A percentile compares a stretch with the other conserved stretches of the same genome.
Conservation (phyloP, 768 basidiomycete species). For the Thelephora aurantiotincta region DNA sequence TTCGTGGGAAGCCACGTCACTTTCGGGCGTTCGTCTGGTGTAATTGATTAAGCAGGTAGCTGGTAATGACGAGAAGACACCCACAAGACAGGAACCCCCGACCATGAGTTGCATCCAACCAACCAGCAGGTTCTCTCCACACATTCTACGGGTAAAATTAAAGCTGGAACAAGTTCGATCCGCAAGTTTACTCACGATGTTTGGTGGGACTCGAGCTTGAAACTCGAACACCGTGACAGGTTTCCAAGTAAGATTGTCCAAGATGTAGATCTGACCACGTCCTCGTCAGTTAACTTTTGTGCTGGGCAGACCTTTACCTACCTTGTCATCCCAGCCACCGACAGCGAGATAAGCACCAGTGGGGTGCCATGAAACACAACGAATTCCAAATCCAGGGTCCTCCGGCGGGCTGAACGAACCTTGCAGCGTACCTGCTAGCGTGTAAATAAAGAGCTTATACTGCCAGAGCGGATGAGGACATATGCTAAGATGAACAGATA, state of each 20-base stretch:
- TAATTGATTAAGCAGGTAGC: neutral
- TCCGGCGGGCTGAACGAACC: constrained; percentile 56
- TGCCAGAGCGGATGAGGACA: constrained; percentile 14
- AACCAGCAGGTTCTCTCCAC: constrained; percentile 79
- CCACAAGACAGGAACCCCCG: constrained; percentile 81
- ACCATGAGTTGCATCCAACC: constrained; percentile 74
- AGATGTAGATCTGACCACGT: constrained; percentile 45
- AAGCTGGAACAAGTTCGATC: neutral
- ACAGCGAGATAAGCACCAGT: constrained; percentile 70
- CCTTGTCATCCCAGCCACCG: constrained; percentile 85
- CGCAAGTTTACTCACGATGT: constrained; percentile 31
- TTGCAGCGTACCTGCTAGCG: constrained; percentile 47
- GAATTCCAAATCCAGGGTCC: constrained; percentile 78
- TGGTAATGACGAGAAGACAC: constrained; percentile 7
- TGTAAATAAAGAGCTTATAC: constrained; percentile 67
- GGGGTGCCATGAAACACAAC: constrained; percentile 75
- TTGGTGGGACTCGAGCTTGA: constrained; percentile 37
- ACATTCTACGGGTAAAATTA: constrained; percentile 33
- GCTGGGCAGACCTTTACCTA: constrained; percentile 13
- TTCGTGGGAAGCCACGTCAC: constrained; percentile 35
- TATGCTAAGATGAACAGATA: neutral
- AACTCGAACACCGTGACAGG: constrained; percentile 49
- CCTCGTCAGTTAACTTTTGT: neutral
- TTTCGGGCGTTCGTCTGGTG: constrained; percentile 48
- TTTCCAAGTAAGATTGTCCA: constrained; percentile 69